These are phyloP conservation scores for Dipodascus geniculatus DNA, from an alignment of 805 yeast genomes.

Conservation along the genomic window DNA sequence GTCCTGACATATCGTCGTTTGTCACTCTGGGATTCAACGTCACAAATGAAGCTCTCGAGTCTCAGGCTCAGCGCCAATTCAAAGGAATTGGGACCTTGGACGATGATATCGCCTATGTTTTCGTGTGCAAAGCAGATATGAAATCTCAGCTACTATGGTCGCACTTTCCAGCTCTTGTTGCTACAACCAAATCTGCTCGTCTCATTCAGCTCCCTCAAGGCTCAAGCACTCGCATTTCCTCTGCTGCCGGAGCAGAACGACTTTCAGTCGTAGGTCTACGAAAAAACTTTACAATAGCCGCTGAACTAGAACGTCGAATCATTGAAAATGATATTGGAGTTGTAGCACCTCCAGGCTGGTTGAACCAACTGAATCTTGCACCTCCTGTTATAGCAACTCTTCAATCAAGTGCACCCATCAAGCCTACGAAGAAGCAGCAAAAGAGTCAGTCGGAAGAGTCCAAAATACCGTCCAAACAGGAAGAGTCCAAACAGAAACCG, in stretches of 20 bases:
- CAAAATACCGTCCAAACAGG: neutral
- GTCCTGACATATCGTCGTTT: slow-evolving; percentile 4
- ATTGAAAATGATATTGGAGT: slow-evolving; percentile 2
- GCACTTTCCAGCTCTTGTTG: slow-evolving; percentile 15
- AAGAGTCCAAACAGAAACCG: neutral
- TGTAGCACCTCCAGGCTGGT: slow-evolving; percentile 1
- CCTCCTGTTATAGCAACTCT: slow-evolving; percentile 1
- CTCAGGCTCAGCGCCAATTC: slow-evolving; percentile 2
- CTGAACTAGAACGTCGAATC: neutral
- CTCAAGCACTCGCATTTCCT: neutral
- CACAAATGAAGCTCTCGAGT: slow-evolving; percentile 13
- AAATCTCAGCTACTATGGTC: slow-evolving; percentile 12
- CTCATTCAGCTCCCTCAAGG: slow-evolving; percentile 3
- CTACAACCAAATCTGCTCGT: slow-evolving; percentile 4
- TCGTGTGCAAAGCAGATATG: slow-evolving; percentile 14
- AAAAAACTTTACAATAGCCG: slow-evolving; percentile 1
- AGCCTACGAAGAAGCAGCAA: neutral
- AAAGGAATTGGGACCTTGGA: neutral
- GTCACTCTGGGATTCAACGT: slow-evolving; percentile 15
- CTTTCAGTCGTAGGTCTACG: neutral
- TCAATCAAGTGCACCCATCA: neutral
- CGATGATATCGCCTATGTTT: slow-evolving; percentile 10
- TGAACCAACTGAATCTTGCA: neutral
- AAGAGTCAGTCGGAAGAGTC: neutral
- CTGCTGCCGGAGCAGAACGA: neutral